These are phyloP conservation scores for Yamadazyma membranifaciens DNA, from an alignment of 1,139 yeast genomes.

Conservation along the genomic window DNA sequence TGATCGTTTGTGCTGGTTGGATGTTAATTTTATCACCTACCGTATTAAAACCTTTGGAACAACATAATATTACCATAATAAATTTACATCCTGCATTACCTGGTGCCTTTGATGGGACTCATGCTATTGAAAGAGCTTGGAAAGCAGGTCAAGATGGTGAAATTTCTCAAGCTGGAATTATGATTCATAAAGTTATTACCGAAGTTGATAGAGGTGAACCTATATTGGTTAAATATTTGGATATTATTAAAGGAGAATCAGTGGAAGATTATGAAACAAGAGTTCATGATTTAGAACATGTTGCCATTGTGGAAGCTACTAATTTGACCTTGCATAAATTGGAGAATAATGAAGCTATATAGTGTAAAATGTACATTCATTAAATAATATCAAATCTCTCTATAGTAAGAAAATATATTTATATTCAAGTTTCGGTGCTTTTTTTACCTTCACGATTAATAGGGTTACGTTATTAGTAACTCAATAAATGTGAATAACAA, in stretches of 20 bases:
- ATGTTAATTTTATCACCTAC: conserved; percentile 84
- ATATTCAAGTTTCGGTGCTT: no score
- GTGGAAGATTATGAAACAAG: conserved; percentile 77
- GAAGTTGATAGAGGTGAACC: conserved; percentile 96
- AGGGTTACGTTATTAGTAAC: no score
- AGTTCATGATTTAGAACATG: conserved; percentile 84
- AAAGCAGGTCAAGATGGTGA: conserved; percentile 85
- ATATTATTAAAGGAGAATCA: conserved; percentile 66
- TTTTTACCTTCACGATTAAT: no score
- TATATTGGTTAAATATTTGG: conserved; percentile 73
- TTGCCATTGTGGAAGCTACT: conserved; percentile 91
- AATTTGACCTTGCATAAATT: conserved; percentile 44
- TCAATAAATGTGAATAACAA: no score
- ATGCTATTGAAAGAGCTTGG: conserved; percentile 96
- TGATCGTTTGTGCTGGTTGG: conserved; percentile 98
- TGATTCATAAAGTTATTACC: conserved; percentile 93
- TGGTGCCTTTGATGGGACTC: conserved; percentile 95
- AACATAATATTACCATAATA: conserved; percentile 70
- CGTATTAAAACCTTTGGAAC: conserved; percentile 64
- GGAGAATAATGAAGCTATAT: neutral
- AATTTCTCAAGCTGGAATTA: conserved; percentile 81
- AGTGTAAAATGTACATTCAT: neutral
- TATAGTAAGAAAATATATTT: no score
- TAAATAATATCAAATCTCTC: neutral
- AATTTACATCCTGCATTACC: conserved; percentile 97